These are phyloP conservation scores for Sarocladiaceae sp. DNA, from an alignment of 2,329 filamentous ascomycete species.

Conservation along the genomic window DNA sequence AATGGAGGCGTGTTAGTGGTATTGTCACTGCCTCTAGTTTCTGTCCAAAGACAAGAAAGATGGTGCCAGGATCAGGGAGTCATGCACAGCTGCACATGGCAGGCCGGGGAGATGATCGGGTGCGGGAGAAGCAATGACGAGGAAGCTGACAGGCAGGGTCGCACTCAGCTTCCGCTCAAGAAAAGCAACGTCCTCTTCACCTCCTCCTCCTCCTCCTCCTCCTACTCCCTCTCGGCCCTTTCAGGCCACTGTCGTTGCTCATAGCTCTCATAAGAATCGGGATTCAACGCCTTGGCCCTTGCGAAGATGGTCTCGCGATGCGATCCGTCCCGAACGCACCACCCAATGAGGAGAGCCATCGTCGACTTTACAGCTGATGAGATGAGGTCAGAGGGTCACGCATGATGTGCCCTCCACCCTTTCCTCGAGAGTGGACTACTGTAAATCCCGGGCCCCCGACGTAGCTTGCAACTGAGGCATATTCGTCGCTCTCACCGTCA, in stretches of 20 bases:
- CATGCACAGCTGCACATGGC: slow-evolving; percentile 6
- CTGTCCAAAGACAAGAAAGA: neutral
- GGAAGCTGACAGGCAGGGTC: neutral
- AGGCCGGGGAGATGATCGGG: slow-evolving; percentile 1
- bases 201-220: neutral
- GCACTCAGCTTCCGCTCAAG: neutral
- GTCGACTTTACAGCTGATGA: slow-evolving; percentile 2
- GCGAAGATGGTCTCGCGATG: slow-evolving; percentile 1
- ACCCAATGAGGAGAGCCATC: slow-evolving; percentile 6
- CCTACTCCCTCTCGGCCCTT: too few species aligned
- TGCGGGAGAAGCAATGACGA: slow-evolving; percentile 2
- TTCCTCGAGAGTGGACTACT: neutral
- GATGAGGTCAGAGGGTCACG: slow-evolving; percentile 8
- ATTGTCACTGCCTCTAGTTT: too few species aligned
- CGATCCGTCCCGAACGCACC: slow-evolving; percentile 7
- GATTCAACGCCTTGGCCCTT: neutral
- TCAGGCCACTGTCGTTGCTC: too few species aligned
- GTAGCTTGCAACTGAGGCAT: slow-evolving; percentile 8
- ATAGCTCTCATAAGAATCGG: too few species aligned
- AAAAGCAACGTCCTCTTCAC: neutral
- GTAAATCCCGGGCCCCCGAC: neutral
- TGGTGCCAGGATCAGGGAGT: neutral
- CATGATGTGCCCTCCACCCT: neutral
- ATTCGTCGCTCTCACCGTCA: neutral
- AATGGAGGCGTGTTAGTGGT: slow-evolving; percentile 8